These are phyloP conservation scores for Stephania yunnanensis DNA, from an alignment of 164 flowering plant species.

Conservation along the genomic window DNA sequence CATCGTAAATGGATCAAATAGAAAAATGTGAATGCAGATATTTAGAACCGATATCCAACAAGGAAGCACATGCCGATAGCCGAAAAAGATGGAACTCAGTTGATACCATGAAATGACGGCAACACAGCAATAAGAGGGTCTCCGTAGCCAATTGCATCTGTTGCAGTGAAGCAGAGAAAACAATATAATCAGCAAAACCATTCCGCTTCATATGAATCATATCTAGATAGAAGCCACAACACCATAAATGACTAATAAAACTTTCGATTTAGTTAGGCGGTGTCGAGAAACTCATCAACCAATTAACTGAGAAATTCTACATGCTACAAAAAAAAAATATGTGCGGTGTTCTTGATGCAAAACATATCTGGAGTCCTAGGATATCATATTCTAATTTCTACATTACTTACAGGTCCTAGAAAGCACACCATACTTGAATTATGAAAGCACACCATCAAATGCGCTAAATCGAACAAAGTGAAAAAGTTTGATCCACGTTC, in stretches of 20 bases:
- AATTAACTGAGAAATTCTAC: background rate
- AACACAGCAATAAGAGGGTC: conserved; percentile 87
- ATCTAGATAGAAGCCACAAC: background rate
- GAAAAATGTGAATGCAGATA: background rate
- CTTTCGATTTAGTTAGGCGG: background rate
- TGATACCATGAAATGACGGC: conserved; percentile 71
- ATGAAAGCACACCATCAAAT: too few species aligned
- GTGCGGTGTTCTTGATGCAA: too few species aligned
- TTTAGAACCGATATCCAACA: background rate
- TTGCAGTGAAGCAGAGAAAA: conserved; percentile 13
- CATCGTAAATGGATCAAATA: background rate
- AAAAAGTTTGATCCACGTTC: too few species aligned
- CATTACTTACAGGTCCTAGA: too few species aligned
- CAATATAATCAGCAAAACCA: background rate
- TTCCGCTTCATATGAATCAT: background rate
- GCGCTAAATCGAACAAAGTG: too few species aligned
- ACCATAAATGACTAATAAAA: background rate
- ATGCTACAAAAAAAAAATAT: background rate
- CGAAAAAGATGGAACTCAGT: conserved; percentile 21
- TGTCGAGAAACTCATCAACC: background rate
- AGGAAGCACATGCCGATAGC: background rate
- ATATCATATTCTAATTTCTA: too few species aligned
- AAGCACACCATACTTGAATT: too few species aligned
- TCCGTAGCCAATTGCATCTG: conserved; percentile 94
- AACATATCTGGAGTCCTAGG: too few species aligned